phyloP scores from a whole-genome alignment of 2,329 filamentous ascomycete genomes.

The Orbilia oligospora region DNA sequence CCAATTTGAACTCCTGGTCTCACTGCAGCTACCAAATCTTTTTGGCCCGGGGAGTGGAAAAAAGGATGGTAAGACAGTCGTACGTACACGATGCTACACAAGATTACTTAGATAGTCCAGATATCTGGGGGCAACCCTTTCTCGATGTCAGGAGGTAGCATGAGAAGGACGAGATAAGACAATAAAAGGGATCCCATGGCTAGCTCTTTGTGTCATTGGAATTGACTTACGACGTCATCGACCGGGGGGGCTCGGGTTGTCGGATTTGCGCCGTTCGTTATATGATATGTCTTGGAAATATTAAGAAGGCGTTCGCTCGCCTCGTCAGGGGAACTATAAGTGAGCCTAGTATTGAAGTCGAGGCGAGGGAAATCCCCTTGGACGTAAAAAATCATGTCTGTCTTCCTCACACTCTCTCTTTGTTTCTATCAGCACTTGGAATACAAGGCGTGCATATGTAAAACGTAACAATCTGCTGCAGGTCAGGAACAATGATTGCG shows the following conservation, averaged over 20 bases:
- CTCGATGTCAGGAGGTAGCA: slow-evolving; percentile 17
- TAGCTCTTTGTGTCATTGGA: slow-evolving; percentile 19
- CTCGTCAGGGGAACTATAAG: slow-evolving; percentile 21
- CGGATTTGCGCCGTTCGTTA: slow-evolving; percentile 14
- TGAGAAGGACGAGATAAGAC: slow-evolving; percentile 13
- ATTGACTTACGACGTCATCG: slow-evolving; percentile 20
- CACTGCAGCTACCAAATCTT: neutral
- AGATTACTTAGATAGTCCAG: slow-evolving; percentile 5
- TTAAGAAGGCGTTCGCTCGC: slow-evolving; percentile 14
- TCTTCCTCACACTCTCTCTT: neutral
- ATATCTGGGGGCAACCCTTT: slow-evolving; percentile 6
- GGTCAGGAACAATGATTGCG: neutral
- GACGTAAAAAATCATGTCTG: neutral
- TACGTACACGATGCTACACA: slow-evolving; percentile 22
- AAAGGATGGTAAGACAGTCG: slow-evolving; percentile 26
- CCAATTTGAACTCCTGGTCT: neutral
- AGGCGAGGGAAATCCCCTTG: slow-evolving; percentile 6
- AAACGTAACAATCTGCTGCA: neutral
- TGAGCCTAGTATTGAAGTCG: neutral
- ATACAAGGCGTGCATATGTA: slow-evolving; percentile 28
- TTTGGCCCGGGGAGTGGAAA: neutral
- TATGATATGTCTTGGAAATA: slow-evolving; percentile 20
- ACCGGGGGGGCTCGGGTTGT: slow-evolving; percentile 10
- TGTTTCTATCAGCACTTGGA: neutral
- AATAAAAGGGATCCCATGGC: slow-evolving; percentile 24